A percentile compares a stretch with the other conserved stretches of the same genome.
Conservation (phyloP, 164 flowering plant species). For the Stephania japonica region DNA sequence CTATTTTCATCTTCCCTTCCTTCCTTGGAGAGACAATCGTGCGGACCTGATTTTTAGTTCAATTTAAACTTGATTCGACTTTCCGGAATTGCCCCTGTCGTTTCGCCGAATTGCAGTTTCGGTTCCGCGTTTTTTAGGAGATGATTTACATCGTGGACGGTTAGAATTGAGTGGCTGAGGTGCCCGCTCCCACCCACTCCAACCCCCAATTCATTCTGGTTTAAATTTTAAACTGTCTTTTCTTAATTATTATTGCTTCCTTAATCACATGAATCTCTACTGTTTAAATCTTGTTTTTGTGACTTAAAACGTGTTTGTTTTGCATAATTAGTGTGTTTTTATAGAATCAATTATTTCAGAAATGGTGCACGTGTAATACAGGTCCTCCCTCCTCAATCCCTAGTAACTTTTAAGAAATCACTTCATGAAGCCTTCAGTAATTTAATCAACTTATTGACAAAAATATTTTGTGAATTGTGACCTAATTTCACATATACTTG, state of each 20-base stretch:
- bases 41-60: neutral
- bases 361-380: no score
- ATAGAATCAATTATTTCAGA: no score
- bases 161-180: neutral
- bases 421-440: no score
- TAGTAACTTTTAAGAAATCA: no score
- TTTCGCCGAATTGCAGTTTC: neutral
- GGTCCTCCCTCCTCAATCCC: no score
- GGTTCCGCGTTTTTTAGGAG: neutral
- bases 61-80: neutral
- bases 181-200: neutral
- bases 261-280: neutral
- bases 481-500: no score
- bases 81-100: neutral
- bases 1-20: conserved; percentile 13
- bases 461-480: no score
- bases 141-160: neutral
- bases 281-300: neutral
- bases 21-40: conserved; percentile 12
- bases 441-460: no score
- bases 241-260: no score
- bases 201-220: neutral
- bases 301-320: no score
- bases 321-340: no score
- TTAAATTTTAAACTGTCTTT: no score